These are phyloP conservation scores for Handroanthus guayacan DNA, from an alignment of 257 asterid genomes.

Conservation along the genomic window DNA sequence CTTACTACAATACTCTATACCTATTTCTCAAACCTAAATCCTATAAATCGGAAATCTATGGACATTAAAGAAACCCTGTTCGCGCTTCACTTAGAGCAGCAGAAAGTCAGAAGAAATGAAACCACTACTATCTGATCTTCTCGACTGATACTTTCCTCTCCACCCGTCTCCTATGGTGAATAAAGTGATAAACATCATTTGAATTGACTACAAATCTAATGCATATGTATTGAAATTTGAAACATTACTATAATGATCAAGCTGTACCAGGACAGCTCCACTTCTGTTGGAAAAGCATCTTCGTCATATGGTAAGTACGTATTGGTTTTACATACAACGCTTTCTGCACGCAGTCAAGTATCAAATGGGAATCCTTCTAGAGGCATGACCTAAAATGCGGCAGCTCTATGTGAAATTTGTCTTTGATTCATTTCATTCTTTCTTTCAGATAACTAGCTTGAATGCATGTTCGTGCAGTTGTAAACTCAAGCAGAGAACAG, in stretches of 20 bases:
- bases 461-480: slow-evolving; percentile 2
- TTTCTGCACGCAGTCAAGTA: slow-evolving; percentile 1
- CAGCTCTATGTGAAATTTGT: not conserved
- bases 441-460: slow-evolving; percentile 1
- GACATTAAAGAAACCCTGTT: not conserved
- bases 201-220: not conserved
- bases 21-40: not conserved
- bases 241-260: not conserved
- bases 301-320: not conserved
- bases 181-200: not conserved
- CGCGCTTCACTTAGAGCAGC: slow-evolving; percentile 10
- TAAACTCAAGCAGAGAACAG: slow-evolving; percentile 18
- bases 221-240: not conserved
- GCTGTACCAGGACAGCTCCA: not conserved
- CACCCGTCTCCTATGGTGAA: not conserved
- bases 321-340: not conserved
- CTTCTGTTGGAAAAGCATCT: not conserved
- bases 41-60: not conserved
- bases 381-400: not conserved
- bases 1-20: not conserved
- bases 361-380: not conserved
- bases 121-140: not conserved
- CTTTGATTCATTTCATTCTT: not conserved
- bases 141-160: not conserved
- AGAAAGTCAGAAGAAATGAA: not conserved